Percentiles rank a stretch among this genome's conserved stretches.
Evolutionary conservation across 495 filamentous ascomycete genomes (phyloP).

Genomic region (Talaromyces wortmannii): DNA sequence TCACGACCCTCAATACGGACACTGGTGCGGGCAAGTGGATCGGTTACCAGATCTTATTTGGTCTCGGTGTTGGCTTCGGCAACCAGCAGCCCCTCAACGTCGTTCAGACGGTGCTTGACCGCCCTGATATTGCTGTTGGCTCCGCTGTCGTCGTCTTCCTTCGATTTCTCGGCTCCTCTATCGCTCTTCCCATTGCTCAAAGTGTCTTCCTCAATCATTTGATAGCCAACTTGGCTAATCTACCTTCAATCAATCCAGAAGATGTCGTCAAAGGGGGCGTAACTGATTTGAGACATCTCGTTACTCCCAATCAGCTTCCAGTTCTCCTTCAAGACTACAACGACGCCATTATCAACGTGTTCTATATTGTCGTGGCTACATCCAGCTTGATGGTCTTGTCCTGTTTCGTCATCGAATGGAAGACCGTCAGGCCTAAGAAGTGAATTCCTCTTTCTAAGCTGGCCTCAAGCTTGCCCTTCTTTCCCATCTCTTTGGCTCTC

Average conservation of each 20-base stretch:
- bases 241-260: constrained; percentile 37
- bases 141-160: constrained; percentile 58
- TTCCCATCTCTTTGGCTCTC: too few species aligned
- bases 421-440: constrained; percentile 27
- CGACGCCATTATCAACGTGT: constrained; percentile 44
- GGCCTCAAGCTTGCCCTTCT: not conserved
- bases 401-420: constrained; percentile 54
- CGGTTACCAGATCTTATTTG: constrained; percentile 26
- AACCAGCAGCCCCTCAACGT: constrained; percentile 54
- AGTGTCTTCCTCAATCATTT: constrained; percentile 50
- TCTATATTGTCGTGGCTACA: constrained; percentile 46
- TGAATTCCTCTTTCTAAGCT: not conserved
- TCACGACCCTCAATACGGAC: constrained; percentile 23
- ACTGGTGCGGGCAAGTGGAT: constrained; percentile 33
- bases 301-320: constrained; percentile 31
- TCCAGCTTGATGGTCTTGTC: constrained; percentile 43
- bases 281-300: constrained; percentile 35
- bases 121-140: constrained; percentile 52
- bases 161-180: constrained; percentile 58
- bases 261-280: constrained; percentile 46
- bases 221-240: constrained; percentile 23
- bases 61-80: constrained; percentile 21
- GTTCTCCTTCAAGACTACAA: constrained; percentile 51
- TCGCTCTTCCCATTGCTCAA: constrained; percentile 56
- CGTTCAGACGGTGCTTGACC: constrained; percentile 52